Evolutionary conservation across 176 grass and related monocot genomes (phyloP).

Genomic region (Thinopyrum elongatum): DNA sequence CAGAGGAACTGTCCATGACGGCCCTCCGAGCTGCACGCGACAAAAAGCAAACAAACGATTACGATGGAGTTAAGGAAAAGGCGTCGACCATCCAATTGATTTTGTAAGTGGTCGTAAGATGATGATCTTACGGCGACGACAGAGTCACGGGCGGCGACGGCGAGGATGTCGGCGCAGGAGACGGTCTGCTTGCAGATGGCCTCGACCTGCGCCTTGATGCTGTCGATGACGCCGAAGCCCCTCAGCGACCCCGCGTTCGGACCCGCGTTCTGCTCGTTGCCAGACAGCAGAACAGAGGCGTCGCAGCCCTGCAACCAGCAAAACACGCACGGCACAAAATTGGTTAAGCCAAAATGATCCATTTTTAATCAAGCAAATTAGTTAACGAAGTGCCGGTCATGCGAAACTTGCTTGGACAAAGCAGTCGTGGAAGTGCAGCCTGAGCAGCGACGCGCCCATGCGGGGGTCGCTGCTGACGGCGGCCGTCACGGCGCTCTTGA

Average conservation of each 20-base stretch:
- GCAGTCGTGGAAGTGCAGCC: slow-evolving; percentile 94
- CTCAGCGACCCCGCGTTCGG: neutral
- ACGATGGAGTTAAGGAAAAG: too few relatives aligned
- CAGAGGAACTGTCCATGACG: slow-evolving; percentile 37
- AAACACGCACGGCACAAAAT: neutral
- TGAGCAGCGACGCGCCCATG: slow-evolving; percentile 72
- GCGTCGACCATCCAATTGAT: neutral
- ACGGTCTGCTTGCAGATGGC: slow-evolving; percentile 49
- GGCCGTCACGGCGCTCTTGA: slow-evolving; percentile 46
- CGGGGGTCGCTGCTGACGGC: slow-evolving; percentile 46
- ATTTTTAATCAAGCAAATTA: neutral
- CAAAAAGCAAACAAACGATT: too few relatives aligned
- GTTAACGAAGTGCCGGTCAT: neutral
- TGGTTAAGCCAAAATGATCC: too few relatives aligned
- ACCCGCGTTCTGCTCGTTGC: slow-evolving; percentile 1
- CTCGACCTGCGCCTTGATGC: slow-evolving; percentile 68
- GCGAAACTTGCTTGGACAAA: slow-evolving; percentile 40
- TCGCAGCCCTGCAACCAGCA: slow-evolving; percentile 60
- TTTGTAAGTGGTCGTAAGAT: neutral
- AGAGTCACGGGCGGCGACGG: slow-evolving; percentile 63
- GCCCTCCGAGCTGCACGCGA: slow-evolving; percentile 24
- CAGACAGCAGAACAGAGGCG: slow-evolving; percentile 54
- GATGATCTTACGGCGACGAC: slow-evolving; percentile 52
- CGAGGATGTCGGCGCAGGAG: slow-evolving; percentile 71
- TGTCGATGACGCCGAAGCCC: slow-evolving; percentile 34